Evolutionary conservation across 805 yeast genomes (phyloP).

Genomic region (Metschnikowia lunata): DNA sequence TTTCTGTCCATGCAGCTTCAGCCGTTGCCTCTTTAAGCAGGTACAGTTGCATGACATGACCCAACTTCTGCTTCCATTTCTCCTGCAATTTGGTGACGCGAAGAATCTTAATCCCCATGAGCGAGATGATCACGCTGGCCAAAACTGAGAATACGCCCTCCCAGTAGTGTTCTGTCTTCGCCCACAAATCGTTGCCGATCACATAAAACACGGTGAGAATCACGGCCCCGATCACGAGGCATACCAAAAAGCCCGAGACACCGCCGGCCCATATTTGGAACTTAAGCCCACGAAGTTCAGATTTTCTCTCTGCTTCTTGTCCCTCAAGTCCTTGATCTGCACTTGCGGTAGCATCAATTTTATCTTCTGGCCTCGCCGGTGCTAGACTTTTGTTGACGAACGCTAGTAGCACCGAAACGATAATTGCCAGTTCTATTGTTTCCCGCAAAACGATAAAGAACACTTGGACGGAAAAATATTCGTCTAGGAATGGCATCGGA

Average conservation of each 20-base stretch:
- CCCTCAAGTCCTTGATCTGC: neutral
- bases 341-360: neutral
- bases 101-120: conserved; percentile 44
- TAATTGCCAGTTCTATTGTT: conserved; percentile 20
- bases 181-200: conserved; percentile 43
- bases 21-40: conserved; percentile 20
- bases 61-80: conserved; percentile 41
- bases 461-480: conserved; percentile 18
- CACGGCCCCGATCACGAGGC: conserved; percentile 37
- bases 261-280: conserved; percentile 45
- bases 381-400: conserved; percentile 13
- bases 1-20: conserved; percentile 34
- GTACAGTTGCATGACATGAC: conserved; percentile 23
- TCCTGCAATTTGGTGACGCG: conserved; percentile 42
- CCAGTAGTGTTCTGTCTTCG: conserved; percentile 46
- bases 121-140: conserved; percentile 42
- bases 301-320: conserved; percentile 2
- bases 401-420: conserved; percentile 20
- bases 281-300: conserved; percentile 21
- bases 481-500: conserved; percentile 13
- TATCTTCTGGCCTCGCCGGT: neutral
- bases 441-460: conserved; percentile 20
- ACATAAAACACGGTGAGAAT: conserved; percentile 37
- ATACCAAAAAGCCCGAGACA: conserved; percentile 33
- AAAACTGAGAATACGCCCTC: conserved; percentile 42